phyloP scores from a whole-genome alignment of 1,284 basidiomycete species.

The Tilletia horrida region DNA sequence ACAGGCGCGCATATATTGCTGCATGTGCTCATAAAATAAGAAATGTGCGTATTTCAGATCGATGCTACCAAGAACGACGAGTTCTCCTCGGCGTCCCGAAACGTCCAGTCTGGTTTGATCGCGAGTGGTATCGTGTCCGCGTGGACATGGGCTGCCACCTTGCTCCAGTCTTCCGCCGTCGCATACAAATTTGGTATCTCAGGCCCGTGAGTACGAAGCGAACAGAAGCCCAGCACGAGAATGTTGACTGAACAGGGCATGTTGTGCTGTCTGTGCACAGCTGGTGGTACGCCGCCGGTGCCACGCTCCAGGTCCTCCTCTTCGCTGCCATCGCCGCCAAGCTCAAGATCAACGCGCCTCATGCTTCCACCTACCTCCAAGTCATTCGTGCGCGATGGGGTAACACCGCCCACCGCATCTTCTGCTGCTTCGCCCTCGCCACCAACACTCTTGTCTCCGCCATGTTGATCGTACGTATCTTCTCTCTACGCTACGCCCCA shows the following conservation, averaged over 20 bases:
- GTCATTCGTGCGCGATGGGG: constrained; percentile 73
- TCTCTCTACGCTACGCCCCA: too few relatives aligned
- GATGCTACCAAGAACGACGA: constrained; percentile 46
- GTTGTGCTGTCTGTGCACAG: too few relatives aligned
- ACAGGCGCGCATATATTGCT: too few relatives aligned
- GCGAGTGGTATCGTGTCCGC: constrained; percentile 76
- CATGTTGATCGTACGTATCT: constrained; percentile 35
- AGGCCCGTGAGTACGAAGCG: constrained; percentile 21
- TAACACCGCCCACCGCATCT: constrained; percentile 67
- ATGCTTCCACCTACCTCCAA: constrained; percentile 66
- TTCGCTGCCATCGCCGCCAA: constrained; percentile 59
- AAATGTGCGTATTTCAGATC: not conserved
- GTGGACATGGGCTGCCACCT: constrained; percentile 58
- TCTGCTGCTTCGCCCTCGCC: constrained; percentile 73
- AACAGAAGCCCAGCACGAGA: too few relatives aligned
- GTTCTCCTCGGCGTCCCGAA: constrained; percentile 47
- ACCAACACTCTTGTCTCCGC: constrained; percentile 61
- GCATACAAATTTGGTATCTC: constrained; percentile 71
- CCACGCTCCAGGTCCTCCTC: constrained; percentile 67
- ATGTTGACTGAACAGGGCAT: too few relatives aligned
- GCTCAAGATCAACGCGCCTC: constrained; percentile 65
- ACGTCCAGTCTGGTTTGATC: constrained; percentile 75
- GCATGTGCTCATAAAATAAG: too few relatives aligned
- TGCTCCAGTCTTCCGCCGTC: constrained; percentile 65
- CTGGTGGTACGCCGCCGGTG: constrained; percentile 46